These are phyloP conservation scores for Gliomastix tumulicola DNA, from an alignment of 2,329 filamentous ascomycete genomes.

Conservation along the genomic window DNA sequence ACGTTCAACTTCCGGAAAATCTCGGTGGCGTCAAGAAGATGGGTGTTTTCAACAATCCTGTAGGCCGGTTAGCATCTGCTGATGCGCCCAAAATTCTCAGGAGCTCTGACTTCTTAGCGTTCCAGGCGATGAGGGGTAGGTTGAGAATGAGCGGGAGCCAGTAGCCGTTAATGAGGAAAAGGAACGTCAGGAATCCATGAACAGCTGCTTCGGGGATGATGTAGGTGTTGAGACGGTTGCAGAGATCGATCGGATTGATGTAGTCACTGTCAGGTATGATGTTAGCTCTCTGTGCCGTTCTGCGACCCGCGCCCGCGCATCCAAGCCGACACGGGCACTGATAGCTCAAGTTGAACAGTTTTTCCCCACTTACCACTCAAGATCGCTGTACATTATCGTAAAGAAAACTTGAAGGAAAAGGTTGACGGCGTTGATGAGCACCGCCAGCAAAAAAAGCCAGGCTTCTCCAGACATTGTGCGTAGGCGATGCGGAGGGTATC, in stretches of 20 bases:
- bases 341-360: no score
- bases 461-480: slow-evolving; percentile 92
- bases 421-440: slow-evolving; percentile 99
- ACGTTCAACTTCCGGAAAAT: slow-evolving; percentile 99
- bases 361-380: slow-evolving; percentile 98
- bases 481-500: no score
- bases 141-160: slow-evolving; percentile 93
- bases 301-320: no score
- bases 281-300: slow-evolving; percentile 22
- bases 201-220: slow-evolving; percentile 98
- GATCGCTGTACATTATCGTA: slow-evolving; percentile 99
- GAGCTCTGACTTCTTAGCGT: slow-evolving; percentile 85
- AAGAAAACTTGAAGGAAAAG: slow-evolving; percentile 99
- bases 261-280: slow-evolving; percentile 68
- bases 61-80: background rate
- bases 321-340: no score
- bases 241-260: slow-evolving; percentile 99
- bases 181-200: slow-evolving; percentile 88
- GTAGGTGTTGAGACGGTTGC: slow-evolving; percentile 99
- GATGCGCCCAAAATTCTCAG: no score
- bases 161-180: slow-evolving; percentile 98
- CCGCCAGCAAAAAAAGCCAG: slow-evolving; percentile 95
- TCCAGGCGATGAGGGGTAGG: slow-evolving; percentile 85
- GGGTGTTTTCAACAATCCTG: slow-evolving; percentile 95
- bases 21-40: slow-evolving; percentile 94